Conservation (phyloP, 2,329 filamentous ascomycete genomes). For the Venturia aucupariae region DNA sequence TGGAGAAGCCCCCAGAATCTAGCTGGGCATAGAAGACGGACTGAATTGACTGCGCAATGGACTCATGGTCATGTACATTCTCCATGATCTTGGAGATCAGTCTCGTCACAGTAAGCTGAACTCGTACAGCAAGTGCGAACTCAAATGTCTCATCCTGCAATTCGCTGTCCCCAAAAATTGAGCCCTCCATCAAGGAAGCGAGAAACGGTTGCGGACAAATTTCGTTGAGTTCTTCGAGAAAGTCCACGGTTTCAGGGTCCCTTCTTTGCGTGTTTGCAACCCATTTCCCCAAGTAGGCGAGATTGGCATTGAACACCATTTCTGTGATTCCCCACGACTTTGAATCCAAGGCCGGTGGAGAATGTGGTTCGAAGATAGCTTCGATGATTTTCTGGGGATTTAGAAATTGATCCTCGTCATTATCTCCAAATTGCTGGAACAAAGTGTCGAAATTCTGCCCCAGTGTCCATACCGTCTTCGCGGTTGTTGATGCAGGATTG, state of each 20-base stretch:
- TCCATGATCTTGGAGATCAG: slow-evolving; percentile 27
- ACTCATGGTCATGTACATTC: slow-evolving; percentile 30
- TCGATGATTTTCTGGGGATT: slow-evolving; percentile 30
- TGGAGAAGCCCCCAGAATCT: slow-evolving; percentile 17
- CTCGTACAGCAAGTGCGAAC: slow-evolving; percentile 45
- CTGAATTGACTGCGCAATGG: slow-evolving; percentile 23
- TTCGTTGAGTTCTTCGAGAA: slow-evolving; percentile 25
- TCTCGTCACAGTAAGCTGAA: slow-evolving; percentile 42
- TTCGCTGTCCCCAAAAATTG: slow-evolving; percentile 28
- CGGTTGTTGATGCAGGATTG: slow-evolving; percentile 28
- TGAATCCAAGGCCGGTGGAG: slow-evolving; percentile 21
- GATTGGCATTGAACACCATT: slow-evolving; percentile 36
- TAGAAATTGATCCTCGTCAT: slow-evolving; percentile 28
- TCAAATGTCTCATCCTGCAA: slow-evolving; percentile 37
- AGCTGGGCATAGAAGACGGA: slow-evolving; percentile 32
- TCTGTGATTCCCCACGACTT: slow-evolving; percentile 30
- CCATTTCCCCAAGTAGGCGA: slow-evolving; percentile 32
- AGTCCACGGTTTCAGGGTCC: slow-evolving; percentile 24
- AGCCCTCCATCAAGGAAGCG: slow-evolving; percentile 19
- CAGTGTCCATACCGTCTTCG: slow-evolving; percentile 26
- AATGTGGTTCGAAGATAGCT: slow-evolving; percentile 28
- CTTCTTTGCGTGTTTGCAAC: slow-evolving; percentile 25
- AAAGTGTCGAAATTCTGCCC: slow-evolving; percentile 30
- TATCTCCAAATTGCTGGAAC: neutral
- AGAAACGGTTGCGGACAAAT: slow-evolving; percentile 29